Evolutionary conservation across 1,284 basidiomycete species (phyloP), one percentile per base, ranked within the genome.

Genomic region (Ustilago loliicola): DNA sequence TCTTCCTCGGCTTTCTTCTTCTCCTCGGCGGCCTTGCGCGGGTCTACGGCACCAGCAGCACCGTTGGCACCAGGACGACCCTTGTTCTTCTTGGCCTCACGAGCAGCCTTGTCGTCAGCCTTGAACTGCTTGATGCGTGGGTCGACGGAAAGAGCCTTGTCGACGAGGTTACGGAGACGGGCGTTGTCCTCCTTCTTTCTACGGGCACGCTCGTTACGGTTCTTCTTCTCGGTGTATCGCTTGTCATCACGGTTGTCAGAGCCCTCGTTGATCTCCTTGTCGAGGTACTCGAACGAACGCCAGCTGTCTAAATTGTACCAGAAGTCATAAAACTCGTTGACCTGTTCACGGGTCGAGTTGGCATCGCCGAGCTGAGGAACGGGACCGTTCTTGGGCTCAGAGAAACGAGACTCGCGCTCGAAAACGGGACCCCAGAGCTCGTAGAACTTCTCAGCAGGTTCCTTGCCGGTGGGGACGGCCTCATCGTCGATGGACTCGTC

Each of bases 281-380:
- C 96, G 82, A 94, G 89, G 90, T 96, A 98, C 88, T 99, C 96
- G 87, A 99, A 99, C 87, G 92, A 94, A 80, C 97, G 90, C 97
- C 97, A 99, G 84, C 93, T 94, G 88, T 98, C 96, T 88, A 99
- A 98, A 90, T 97, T 97, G 90, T 98, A 98, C 94, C 94, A 99
- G 88, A 96, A 98, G 88, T 98, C 93, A 89, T 98, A 99, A 89
- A 99, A 98, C 21, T 89, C 90, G 87, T 98, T 94, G 72, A 98
- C 96, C 69, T 91, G 90, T 69, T 91, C 90, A 88, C 96, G 96
- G 72, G 91, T 87, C 27, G 93, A 91, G 71, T 93, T 90, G 72
- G 90, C 88, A 50, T 88, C 88, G 23, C 96, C 96, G 25, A 98
- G 90, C 77, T 89, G 87, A 15, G 95, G 95, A 6, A 96, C 95